These are phyloP conservation scores for Handroanthus guayacan DNA, from an alignment of 257 asterid species.

Conservation along the genomic window DNA sequence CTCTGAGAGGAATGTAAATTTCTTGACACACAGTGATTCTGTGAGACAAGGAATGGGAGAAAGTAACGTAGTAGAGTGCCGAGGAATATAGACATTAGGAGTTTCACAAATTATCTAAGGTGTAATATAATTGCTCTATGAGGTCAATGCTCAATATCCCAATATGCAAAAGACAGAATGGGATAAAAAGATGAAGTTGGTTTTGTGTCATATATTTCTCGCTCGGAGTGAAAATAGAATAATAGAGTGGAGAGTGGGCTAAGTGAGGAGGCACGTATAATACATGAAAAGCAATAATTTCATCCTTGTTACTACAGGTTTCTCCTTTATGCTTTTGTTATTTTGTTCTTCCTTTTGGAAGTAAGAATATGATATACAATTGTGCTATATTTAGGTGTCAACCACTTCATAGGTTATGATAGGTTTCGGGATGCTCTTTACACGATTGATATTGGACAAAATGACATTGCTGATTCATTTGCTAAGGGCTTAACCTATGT, in stretches of 20 bases:
- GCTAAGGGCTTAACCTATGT: constrained; percentile 63
- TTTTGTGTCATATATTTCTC: too few relatives aligned
- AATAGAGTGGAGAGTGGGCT: too few relatives aligned
- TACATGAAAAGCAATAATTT: not conserved
- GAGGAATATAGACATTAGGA: not conserved
- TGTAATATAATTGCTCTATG: not conserved
- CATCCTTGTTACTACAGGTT: constrained; percentile 4
- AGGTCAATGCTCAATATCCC: too few relatives aligned
- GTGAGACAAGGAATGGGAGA: not conserved
- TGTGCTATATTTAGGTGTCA: constrained; percentile 52
- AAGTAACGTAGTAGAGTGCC: not conserved
- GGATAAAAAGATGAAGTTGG: too few relatives aligned
- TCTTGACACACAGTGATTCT: not conserved
- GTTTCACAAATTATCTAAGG: not conserved
- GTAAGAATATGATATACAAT: not conserved
- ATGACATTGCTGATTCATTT: constrained; percentile 79
- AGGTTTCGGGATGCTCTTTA: constrained; percentile 71
- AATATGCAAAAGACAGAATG: too few relatives aligned
- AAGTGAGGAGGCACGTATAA: not conserved
- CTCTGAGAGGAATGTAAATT: not conserved
- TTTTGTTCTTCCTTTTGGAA: constrained; percentile 4
- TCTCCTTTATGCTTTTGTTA: not conserved
- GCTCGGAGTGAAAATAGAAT: not conserved
- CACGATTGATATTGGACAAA: constrained; percentile 92
- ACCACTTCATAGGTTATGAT: constrained; percentile 47